Conservation (phyloP, 2,329 filamentous ascomycete species). For the Bipolaris gigantea region DNA sequence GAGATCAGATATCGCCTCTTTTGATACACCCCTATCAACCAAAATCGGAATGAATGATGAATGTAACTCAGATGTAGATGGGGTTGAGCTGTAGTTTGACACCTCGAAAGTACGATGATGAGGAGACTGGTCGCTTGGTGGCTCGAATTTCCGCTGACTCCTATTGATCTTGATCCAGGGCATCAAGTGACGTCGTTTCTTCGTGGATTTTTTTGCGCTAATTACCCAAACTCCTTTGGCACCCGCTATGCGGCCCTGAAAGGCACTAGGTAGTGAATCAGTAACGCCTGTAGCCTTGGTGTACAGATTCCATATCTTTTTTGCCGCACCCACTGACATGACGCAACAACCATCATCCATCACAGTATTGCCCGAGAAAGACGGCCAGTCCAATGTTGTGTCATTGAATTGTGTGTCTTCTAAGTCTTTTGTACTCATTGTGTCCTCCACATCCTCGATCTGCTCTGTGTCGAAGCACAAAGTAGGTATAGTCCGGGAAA, state of each 20-base stretch:
- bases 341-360: constrained; percentile 62
- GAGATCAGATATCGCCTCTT: constrained; percentile 51
- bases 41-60: constrained; percentile 70
- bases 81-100: constrained; percentile 51
- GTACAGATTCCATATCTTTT: constrained; percentile 55
- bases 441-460: constrained; percentile 37
- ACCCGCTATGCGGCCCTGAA: constrained; percentile 70
- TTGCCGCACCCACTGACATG: constrained; percentile 65
- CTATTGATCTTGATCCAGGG: constrained; percentile 66
- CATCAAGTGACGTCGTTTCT: constrained; percentile 46
- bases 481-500: constrained; percentile 47
- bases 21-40: constrained; percentile 58
- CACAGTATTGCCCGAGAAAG: constrained; percentile 18
- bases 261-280: constrained; percentile 67
- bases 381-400: constrained; percentile 25
- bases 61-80: constrained; percentile 62
- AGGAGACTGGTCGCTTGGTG: constrained; percentile 51
- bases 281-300: constrained; percentile 59
- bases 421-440: constrained; percentile 31
- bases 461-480: constrained; percentile 44
- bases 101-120: constrained; percentile 69
- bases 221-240: constrained; percentile 77
- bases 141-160: constrained; percentile 70
- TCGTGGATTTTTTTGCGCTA: constrained; percentile 53
- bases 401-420: constrained; percentile 47